Evolutionary conservation across 2,329 filamentous ascomycete species (phyloP), one percentile per base, ranked within the genome.

Genomic region (Neonectria coccinea): DNA sequence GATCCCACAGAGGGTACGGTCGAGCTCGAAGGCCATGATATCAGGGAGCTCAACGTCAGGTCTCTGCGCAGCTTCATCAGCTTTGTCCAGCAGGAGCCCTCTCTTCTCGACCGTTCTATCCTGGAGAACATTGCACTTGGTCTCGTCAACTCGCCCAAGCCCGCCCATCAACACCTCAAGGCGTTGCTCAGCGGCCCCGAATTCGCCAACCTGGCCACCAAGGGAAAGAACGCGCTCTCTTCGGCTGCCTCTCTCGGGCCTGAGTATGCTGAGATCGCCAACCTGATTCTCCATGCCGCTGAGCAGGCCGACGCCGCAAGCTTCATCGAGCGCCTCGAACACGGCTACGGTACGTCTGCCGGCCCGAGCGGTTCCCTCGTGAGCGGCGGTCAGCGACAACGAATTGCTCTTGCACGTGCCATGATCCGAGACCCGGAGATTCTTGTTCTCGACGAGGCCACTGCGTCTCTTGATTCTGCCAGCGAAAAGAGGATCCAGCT

Each of bases 381-480:
- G 47, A 87, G 84, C 48, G 87, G 87, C 53, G 87, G 87, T 0
- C 87, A 90, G 71, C 83, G 85, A 56, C 88, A 90, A 69, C 79
- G 87, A 4, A 80, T 90, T 42, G 86, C 86, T 8, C 79, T 89
- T 14, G 87, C 88, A 1, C 79, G 87, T 8, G 85, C 85, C 29
- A 76, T 90, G 12, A 82, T 89, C 39, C 80, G 84, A 5, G 80
- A 89, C 50, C 87, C 88, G 2, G 79, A 80, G 44, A 83, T 89
- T 5, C 77, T 89, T 2, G 80, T 90, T 14, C 78, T 90, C 2
- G 88, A 90, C 47, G 88, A 90, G 71, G 87, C 88, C 1, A 90
- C 88, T 0, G 83, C 86, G 0, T 82, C 87, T 2, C 79, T 90
- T 1, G 88, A 89, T 71, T 87, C 86, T n/a, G 80, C 81, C 2